A percentile compares a stretch with the other conserved stretches of the same genome.
Conservation (phyloP, 148 eudicot genomes). For the Silene uniflora region DNA sequence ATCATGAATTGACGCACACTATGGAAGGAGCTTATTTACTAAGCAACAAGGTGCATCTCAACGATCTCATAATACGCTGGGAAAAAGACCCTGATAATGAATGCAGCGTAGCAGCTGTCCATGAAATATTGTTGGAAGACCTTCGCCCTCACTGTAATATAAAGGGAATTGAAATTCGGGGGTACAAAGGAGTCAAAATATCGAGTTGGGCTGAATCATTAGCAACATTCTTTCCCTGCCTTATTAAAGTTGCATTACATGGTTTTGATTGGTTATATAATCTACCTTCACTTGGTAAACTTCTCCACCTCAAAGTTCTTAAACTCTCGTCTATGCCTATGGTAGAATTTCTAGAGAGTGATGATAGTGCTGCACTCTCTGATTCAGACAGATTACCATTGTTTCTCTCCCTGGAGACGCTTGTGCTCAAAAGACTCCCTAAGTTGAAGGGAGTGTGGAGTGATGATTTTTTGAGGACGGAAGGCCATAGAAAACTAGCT, state of each 20-base stretch:
- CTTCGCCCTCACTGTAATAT: constrained; percentile 14
- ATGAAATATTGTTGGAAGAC: constrained; percentile 3
- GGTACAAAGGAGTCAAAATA: neutral
- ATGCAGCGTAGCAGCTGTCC: neutral
- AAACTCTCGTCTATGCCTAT: neutral
- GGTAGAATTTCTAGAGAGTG: constrained; percentile 8
- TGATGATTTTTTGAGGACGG: no score
- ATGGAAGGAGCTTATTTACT: neutral
- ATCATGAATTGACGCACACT: neutral
- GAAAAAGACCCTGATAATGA: neutral
- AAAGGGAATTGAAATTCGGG: neutral
- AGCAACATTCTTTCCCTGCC: neutral
- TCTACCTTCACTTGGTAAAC: constrained; percentile 6
- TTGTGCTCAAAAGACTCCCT: neutral
- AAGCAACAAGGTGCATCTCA: neutral
- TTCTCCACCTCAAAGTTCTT: constrained; percentile 12
- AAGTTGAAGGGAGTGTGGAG: neutral
- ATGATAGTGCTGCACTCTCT: neutral
- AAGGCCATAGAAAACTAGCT: no score
- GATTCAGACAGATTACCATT: neutral
- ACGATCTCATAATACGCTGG: neutral
- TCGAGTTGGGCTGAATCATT: constrained; percentile 2
- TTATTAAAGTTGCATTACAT: neutral
- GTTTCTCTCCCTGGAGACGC: constrained; percentile 12
- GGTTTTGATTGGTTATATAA: neutral